phyloP scores from a whole-genome alignment of 768 basidiomycete genomes.

The Tephrocybe sp. region DNA sequence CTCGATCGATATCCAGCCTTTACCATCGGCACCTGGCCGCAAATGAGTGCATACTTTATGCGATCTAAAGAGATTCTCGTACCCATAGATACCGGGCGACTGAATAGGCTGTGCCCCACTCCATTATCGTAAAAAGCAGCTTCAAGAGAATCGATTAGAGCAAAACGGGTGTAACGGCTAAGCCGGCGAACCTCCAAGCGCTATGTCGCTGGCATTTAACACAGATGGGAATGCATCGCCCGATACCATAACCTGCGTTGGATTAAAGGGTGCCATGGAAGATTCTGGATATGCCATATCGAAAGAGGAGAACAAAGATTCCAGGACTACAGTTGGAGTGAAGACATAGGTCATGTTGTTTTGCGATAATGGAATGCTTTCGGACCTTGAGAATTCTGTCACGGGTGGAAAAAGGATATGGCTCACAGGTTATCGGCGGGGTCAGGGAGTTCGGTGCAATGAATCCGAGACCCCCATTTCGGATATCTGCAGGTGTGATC shows the following conservation, averaged over 20 bases:
- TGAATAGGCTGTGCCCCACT: constrained; percentile 22
- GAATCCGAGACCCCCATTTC: constrained; percentile 40
- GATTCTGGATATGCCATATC: constrained; percentile 27
- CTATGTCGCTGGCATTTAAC: constrained; percentile 22
- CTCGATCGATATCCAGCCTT: constrained; percentile 35
- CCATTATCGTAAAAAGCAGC: constrained; percentile 36
- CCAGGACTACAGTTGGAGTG: constrained; percentile 32
- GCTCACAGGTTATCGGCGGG: constrained; percentile 30
- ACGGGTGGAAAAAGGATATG: background rate
- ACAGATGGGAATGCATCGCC: constrained; percentile 25
- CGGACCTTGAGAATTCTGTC: background rate
- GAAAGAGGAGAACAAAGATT: constrained; percentile 32
- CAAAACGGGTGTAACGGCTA: background rate
- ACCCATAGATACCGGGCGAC: constrained; percentile 28
- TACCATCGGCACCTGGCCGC: constrained; percentile 26
- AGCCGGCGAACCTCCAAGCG: constrained; percentile 24
- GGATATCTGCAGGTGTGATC: constrained; percentile 32
- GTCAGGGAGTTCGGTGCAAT: constrained; percentile 33
- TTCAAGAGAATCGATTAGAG: constrained; percentile 10
- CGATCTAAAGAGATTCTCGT: background rate
- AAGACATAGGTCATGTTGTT: constrained; percentile 33
- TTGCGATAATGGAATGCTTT: constrained; percentile 22
- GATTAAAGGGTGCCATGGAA: constrained; percentile 20
- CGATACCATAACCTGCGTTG: constrained; percentile 15
- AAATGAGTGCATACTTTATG: background rate